Evolutionary conservation across 495 filamentous ascomycete genomes (phyloP), one percentile per base, ranked within the genome.

Genomic region (Aspergillus nanangensis): DNA sequence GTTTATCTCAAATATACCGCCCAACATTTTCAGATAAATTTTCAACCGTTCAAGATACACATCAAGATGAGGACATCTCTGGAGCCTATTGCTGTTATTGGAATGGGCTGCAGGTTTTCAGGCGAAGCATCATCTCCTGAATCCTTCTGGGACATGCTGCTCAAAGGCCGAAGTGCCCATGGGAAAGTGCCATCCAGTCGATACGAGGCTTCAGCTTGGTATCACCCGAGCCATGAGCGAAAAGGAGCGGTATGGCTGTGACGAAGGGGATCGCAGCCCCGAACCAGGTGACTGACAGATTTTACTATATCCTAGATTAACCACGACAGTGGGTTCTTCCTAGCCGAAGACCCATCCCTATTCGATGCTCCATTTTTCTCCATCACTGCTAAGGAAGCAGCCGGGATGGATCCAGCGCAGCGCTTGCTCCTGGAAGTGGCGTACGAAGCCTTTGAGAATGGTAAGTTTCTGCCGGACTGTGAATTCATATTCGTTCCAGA

Each of bases 61-160:
- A 5, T 37, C 43, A 25, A 25, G 33, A 15, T 15, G n/a, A n/a
- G n/a, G 11, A 17, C 42, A 18, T 5, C 23, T 13, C 43, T 22
- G n/a, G 47, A 55, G 38, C 54, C 56, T 11, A 67, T 69, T 40
- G 67, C 67, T 7, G 57, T 71, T 7, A 58, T 70, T 32, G 67
- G 67, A 24, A 61, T 58, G 25, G 57, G 50, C 9, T 69, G 62
- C 41, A 55, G 66, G 10, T 64, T 71, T 15, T 56, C 67, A 3
- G 63, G 61, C 0, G 66, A 56, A 4, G 57, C 61, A 1, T 55
- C 57, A 14, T 58, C 56, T 8, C 38, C 75, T 13, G 67, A 71
- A 31, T 70, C 66, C 37, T 71, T 85, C 38, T 86, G 81, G 81
- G 57, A 82, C 24, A 69, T 85, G 49, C 52, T 80, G 19, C 61